Evolutionary conservation across 257 asterid genomes (phyloP), one percentile per base, ranked within the genome.

Genomic region (Galeopsis tetrahit): DNA sequence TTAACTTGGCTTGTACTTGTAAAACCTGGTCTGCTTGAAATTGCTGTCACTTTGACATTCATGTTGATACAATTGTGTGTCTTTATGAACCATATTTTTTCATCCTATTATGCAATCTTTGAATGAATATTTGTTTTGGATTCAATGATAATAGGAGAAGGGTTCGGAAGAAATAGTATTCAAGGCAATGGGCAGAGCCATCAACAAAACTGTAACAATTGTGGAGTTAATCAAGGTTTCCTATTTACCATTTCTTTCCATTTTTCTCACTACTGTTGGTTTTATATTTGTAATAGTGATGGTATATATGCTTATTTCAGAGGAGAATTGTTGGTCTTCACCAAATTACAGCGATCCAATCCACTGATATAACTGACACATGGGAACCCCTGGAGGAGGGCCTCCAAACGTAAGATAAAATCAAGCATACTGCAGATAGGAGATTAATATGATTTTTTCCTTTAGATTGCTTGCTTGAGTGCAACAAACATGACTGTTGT

Each of bases 351-450:
- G 72, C 88, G 38, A 91, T 94, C 71, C 87, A 90, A 52, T 94
- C 98, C 84, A 89, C 89, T 21, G 96, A 94, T 75, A 88, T 94
- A 66, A 94, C 90, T 39, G 98, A 94, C 82, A 94, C 95, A 43
- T 94, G 96, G 97, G 98, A 94, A 82, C 98, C 98, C 62, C 82
- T 94, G 35, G 98, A 94, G 84, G 98, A 94, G 85, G 98, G 97
- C 75, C 96, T 94, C 73, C 98, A 91, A 62, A 93, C 73, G 97
- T 94, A 89, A 85, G 91, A 33, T 63, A 66, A 49, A 71, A 74
- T 53, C 74, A 43, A 14, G 57, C 60, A 58, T 42, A 10, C 58
- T 69, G 48, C 55, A 36, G 8, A 68, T 14, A 48, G 34, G 65
- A 61, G 39, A 10, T 63, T 6, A 63, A 48, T 38, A 61, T 48